Evolutionary conservation across 2,329 filamentous ascomycete genomes (phyloP).

Genomic region (Cladosporium sp.): DNA sequence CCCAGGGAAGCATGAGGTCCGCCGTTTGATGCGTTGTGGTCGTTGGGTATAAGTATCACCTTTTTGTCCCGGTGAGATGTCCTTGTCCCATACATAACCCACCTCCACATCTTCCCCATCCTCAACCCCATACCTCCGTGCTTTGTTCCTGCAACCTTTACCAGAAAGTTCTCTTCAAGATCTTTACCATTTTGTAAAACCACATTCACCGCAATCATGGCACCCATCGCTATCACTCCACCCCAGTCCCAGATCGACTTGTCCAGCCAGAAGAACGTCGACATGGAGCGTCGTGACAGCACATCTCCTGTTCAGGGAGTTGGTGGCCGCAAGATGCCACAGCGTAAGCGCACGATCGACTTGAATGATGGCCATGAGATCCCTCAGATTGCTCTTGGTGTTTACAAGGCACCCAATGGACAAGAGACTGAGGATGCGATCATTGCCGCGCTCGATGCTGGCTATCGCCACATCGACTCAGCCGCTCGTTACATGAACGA

Average conservation of each 20-base stretch:
- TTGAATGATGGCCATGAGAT: conserved; percentile 42
- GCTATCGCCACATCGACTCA: conserved; percentile 56
- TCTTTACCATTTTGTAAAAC: not conserved
- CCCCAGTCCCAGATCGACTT: conserved; percentile 23
- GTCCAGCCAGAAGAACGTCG: conserved; percentile 29
- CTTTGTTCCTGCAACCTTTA: not conserved
- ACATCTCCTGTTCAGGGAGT: conserved; percentile 12
- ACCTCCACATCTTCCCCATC: not conserved
- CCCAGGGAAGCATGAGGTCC: not conserved
- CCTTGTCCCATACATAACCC: conserved; percentile 6
- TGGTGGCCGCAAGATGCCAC: conserved; percentile 22
- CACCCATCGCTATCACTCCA: conserved; percentile 13
- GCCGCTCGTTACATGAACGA: conserved; percentile 50
- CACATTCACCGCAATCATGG: not conserved
- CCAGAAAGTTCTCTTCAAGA: no score
- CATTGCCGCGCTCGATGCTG: conserved; percentile 44
- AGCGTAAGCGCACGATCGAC: conserved; percentile 33
- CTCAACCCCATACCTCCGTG: not conserved
- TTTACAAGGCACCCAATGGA: conserved; percentile 41
- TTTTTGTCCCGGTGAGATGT: conserved; percentile 5
- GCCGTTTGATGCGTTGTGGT: not conserved
- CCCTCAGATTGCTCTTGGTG: conserved; percentile 41
- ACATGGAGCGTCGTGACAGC: conserved; percentile 20
- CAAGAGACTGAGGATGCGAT: conserved; percentile 39
- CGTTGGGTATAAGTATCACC: conserved; percentile 15